Percentiles rank a stretch among this genome's conserved stretches.
These are phyloP conservation scores for Aspergillus sp. DNA, from an alignment of 2,329 filamentous ascomycete genomes.

Conservation along the genomic window DNA sequence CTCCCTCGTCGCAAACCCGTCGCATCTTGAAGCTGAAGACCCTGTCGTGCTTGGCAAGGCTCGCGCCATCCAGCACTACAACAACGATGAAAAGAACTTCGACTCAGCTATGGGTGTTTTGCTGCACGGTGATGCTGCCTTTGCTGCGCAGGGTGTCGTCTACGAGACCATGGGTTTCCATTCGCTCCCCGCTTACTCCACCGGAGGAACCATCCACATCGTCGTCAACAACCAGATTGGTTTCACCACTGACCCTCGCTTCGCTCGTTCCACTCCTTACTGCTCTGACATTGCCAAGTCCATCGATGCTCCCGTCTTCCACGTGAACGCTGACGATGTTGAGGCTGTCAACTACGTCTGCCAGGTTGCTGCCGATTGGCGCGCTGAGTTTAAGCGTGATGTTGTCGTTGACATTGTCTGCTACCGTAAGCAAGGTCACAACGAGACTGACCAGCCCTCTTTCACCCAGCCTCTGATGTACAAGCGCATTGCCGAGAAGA, in stretches of 20 bases:
- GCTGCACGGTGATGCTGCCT: constrained; percentile 95
- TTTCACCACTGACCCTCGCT: constrained; percentile 98
- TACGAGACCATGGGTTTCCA: constrained; percentile 99
- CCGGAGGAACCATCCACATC: constrained; percentile 94
- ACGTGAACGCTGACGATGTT: constrained; percentile 98
- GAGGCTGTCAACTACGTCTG: constrained; percentile 98
- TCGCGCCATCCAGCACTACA: constrained; percentile 97
- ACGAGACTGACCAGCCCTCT: constrained; percentile 98
- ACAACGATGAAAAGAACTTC: constrained; percentile 90
- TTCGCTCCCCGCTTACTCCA: constrained; percentile 92
- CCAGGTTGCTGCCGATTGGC: constrained; percentile 96
- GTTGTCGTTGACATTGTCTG: constrained; percentile 98
- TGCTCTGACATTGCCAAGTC: constrained; percentile 99
- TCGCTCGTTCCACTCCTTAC: constrained; percentile 95
- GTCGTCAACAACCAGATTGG: constrained; percentile 99
- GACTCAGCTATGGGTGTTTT: constrained; percentile 92
- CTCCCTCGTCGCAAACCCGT: constrained; percentile 96
- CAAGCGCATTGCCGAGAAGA: constrained; percentile 89
- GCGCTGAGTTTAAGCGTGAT: constrained; percentile 97
- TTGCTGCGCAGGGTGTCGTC: constrained; percentile 94
- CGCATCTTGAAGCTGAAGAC: constrained; percentile 96
- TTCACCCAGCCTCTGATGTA: constrained; percentile 99
- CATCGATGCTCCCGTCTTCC: constrained; percentile 97
- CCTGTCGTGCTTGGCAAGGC: constrained; percentile 98
- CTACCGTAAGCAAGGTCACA: constrained; percentile 99